Conservation (phyloP, 352 stramenopile species). For the Globisporangium lucens region DNA sequence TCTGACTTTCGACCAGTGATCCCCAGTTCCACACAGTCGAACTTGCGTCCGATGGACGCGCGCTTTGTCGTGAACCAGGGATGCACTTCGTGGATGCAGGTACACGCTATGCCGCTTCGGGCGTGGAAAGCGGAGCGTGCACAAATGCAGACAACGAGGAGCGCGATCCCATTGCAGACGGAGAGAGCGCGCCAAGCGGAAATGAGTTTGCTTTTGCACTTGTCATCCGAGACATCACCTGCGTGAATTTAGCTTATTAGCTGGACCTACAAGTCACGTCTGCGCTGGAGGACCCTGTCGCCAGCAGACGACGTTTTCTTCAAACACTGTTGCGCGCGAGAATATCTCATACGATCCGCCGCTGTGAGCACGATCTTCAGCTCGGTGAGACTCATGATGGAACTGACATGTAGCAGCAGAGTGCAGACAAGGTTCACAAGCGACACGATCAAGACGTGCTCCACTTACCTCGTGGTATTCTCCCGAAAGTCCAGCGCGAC, state of each 20-base stretch:
- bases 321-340: background rate
- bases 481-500: background rate
- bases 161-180: background rate
- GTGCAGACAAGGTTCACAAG: background rate
- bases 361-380: slow-evolving; percentile 1
- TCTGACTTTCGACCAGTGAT: background rate
- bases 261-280: background rate
- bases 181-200: background rate
- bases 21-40: background rate
- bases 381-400: background rate
- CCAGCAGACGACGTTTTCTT: background rate
- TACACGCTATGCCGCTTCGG: background rate
- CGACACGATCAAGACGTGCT: slow-evolving; percentile 3
- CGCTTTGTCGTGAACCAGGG: background rate
- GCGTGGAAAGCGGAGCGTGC: background rate
- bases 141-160: background rate
- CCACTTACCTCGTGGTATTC: background rate
- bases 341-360: background rate
- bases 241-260: background rate
- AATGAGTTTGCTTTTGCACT: background rate
- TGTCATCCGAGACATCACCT: background rate
- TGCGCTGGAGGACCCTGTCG: background rate
- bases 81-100: background rate
- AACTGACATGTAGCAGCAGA: background rate
- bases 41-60: background rate